These are phyloP conservation scores for Cordyceps cateniannulata DNA, from an alignment of 2,329 filamentous ascomycete species.

Conservation along the genomic window DNA sequence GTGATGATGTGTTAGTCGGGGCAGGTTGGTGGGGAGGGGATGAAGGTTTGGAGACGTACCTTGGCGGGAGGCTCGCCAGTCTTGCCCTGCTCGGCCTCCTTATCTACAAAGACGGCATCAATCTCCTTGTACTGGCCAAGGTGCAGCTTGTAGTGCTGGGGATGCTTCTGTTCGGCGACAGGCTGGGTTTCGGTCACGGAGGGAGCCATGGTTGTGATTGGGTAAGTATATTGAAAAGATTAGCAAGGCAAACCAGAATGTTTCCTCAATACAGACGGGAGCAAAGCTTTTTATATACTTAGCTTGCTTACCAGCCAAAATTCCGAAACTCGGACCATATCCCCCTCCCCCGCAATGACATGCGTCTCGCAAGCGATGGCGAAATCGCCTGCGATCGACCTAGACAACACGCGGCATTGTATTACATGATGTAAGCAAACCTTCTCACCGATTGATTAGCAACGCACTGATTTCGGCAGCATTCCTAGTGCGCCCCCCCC, in stretches of 20 bases:
- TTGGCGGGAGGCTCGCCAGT: slow-evolving; percentile 22
- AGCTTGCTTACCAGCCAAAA: background rate
- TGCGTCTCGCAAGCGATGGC: slow-evolving; percentile 3
- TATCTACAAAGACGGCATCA: slow-evolving; percentile 21
- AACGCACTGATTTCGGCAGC: background rate
- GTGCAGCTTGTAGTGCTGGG: slow-evolving; percentile 18
- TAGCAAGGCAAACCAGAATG: background rate
- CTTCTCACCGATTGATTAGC: background rate
- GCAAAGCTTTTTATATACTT: background rate
- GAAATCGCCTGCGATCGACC: slow-evolving; percentile 4
- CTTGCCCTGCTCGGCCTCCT: slow-evolving; percentile 24
- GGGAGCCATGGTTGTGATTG: slow-evolving; percentile 8
- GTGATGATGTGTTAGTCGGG: background rate
- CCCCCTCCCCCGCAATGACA: slow-evolving; percentile 11
- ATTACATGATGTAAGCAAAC: background rate
- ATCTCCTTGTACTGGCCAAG: slow-evolving; percentile 27
- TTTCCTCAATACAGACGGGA: background rate
- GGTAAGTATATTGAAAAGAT: background rate
- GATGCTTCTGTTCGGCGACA: background rate
- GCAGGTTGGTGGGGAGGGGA: no score
- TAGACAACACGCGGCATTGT: background rate
- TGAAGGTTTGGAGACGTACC: slow-evolving; percentile 15
- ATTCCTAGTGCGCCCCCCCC: background rate
- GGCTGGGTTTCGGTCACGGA: slow-evolving; percentile 10
- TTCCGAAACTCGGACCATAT: background rate